Conservation (phyloP, 1,284 basidiomycete species). For the Ganoderma meredithae region DNA sequence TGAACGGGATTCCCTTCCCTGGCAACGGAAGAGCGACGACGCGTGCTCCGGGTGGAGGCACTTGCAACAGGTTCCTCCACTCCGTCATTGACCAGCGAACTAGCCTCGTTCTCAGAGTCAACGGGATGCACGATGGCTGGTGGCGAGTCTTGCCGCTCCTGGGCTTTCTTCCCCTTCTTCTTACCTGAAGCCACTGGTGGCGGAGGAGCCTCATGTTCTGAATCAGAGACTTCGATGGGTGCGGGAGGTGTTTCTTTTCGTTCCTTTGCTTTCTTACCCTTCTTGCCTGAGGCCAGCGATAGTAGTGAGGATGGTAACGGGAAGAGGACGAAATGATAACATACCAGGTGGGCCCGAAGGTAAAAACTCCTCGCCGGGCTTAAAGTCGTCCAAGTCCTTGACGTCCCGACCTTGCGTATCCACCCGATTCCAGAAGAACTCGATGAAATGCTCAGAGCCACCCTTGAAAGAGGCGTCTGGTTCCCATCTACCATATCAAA, state of each 20-base stretch:
- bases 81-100: slow-evolving; percentile 32
- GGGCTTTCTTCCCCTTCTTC: slow-evolving; percentile 19
- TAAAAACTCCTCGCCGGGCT: slow-evolving; percentile 59
- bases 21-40: slow-evolving; percentile 29
- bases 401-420: slow-evolving; percentile 59
- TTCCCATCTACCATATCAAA: slow-evolving; percentile 62
- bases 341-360: slow-evolving; percentile 66
- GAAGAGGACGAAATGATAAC: slow-evolving; percentile 23
- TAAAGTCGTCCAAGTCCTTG: slow-evolving; percentile 56
- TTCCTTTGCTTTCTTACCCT: slow-evolving; percentile 13
- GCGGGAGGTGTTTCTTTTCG: slow-evolving; percentile 7
- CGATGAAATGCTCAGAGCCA: slow-evolving; percentile 63
- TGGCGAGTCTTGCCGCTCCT: slow-evolving; percentile 12
- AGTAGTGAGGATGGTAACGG: not conserved
- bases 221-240: slow-evolving; percentile 22
- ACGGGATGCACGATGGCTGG: slow-evolving; percentile 6
- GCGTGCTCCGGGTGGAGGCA: slow-evolving; percentile 25
- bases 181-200: not conserved
- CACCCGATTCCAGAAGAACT: slow-evolving; percentile 66
- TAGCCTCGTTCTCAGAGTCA: slow-evolving; percentile 31
- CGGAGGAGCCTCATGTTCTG: slow-evolving; percentile 24
- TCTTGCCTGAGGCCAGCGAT: slow-evolving; percentile 20
- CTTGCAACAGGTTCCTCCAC: slow-evolving; percentile 5
- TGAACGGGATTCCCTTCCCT: slow-evolving; percentile 9
- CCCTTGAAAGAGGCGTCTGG: slow-evolving; percentile 63